These are phyloP conservation scores for Oryza punctata DNA, from an alignment of 176 grass and related monocot species.

Conservation along the genomic window DNA sequence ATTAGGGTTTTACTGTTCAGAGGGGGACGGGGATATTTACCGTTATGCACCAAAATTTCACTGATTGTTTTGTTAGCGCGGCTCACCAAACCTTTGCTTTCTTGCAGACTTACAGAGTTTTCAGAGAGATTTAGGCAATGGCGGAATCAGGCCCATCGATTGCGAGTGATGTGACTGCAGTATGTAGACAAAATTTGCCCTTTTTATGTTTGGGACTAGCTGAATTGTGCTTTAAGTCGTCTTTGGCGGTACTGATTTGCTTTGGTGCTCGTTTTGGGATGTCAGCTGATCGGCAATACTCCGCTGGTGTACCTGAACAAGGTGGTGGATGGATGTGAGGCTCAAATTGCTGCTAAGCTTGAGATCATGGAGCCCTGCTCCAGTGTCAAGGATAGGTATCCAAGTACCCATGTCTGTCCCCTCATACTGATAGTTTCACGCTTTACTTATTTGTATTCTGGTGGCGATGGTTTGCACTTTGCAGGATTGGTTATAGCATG, in stretches of 20 bases:
- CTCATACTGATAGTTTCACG: neutral
- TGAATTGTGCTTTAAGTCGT: neutral
- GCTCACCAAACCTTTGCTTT: neutral
- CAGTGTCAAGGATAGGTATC: slow-evolving; percentile 63
- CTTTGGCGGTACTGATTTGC: neutral
- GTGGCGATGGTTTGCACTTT: neutral
- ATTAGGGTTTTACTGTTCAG: neutral
- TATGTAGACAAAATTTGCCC: neutral
- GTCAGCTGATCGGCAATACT: slow-evolving; percentile 53
- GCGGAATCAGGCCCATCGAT: slow-evolving; percentile 16
- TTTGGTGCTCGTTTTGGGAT: neutral
- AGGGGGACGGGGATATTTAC: neutral
- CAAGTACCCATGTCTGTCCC: neutral
- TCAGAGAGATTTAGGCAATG: slow-evolving; percentile 26
- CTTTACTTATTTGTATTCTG: neutral
- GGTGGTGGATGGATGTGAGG: slow-evolving; percentile 41
- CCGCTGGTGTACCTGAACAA: slow-evolving; percentile 62
- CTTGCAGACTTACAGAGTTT: neutral
- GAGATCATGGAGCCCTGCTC: slow-evolving; percentile 71
- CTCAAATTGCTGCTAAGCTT: slow-evolving; percentile 50
- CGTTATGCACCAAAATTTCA: neutral
- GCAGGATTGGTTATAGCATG: slow-evolving; percentile 66
- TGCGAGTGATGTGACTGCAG: slow-evolving; percentile 53
- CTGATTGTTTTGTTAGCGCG: neutral
- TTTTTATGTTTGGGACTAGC: neutral